These are phyloP conservation scores for Nemania diffusa DNA, from an alignment of 2,329 filamentous ascomycete genomes.

Conservation along the genomic window DNA sequence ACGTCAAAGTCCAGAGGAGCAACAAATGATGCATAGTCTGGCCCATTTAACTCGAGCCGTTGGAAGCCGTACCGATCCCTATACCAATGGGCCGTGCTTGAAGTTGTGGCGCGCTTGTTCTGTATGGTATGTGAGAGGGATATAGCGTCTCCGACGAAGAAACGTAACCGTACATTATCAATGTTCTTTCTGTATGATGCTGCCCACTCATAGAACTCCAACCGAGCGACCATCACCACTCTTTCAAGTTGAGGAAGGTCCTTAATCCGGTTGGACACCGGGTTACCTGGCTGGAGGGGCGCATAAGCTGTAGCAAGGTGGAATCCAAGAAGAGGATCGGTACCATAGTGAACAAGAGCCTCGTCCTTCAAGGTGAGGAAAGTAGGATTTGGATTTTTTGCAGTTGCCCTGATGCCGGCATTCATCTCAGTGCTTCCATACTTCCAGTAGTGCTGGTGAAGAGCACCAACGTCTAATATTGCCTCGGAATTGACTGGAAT, in stretches of 20 bases:
- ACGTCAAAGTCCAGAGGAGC: constrained; percentile 61
- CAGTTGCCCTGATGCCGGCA: constrained; percentile 24
- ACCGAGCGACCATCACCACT: constrained; percentile 51
- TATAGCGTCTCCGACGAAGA: constrained; percentile 60
- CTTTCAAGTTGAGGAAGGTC: constrained; percentile 14
- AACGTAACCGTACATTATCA: constrained; percentile 55
- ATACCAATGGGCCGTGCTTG: constrained; percentile 55
- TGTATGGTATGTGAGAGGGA: constrained; percentile 64
- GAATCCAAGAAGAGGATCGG: constrained; percentile 64
- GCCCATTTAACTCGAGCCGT: constrained; percentile 54
- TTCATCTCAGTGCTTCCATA: constrained; percentile 44
- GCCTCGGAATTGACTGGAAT: constrained; percentile 50
- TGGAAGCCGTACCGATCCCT: constrained; percentile 52
- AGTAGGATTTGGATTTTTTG: constrained; percentile 56
- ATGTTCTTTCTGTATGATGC: constrained; percentile 51
- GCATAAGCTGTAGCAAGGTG: constrained; percentile 62
- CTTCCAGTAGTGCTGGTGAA: constrained; percentile 51
- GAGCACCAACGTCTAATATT: constrained; percentile 37
- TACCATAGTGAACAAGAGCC: constrained; percentile 58
- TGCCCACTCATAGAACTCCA: constrained; percentile 60
- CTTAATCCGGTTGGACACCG: background rate
- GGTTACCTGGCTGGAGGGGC: constrained; percentile 44
- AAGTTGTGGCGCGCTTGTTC: constrained; percentile 46
- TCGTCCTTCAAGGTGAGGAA: constrained; percentile 50
- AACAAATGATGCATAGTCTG: constrained; percentile 52